Conservation (phyloP, 2,329 filamentous ascomycete genomes). For the Rhynchosporium graminicola region DNA sequence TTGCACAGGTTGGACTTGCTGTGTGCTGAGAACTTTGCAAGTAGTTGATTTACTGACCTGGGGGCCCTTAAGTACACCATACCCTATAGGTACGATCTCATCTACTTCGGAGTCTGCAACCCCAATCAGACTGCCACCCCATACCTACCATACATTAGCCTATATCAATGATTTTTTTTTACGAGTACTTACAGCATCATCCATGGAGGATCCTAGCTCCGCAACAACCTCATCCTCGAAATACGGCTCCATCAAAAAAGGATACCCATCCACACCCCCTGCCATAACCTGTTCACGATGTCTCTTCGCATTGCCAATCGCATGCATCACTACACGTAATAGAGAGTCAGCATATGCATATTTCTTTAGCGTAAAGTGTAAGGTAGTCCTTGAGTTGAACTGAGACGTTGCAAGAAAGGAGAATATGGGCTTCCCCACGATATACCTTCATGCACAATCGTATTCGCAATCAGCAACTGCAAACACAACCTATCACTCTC, state of each 20-base stretch:
- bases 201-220: constrained; percentile 1
- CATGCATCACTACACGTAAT: background rate
- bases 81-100: background rate
- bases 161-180: background rate
- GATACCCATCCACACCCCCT: background rate
- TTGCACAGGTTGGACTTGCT: no score
- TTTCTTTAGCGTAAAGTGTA: no score
- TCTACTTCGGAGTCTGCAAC: background rate
- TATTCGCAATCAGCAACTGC: constrained; percentile 7
- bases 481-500: constrained; percentile 9
- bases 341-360: no score
- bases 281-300: constrained; percentile 9
- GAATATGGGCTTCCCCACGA: no score
- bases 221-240: constrained; percentile 12
- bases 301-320: constrained; percentile 2
- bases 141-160: background rate
- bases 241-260: background rate
- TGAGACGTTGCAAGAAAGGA: no score
- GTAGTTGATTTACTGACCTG: background rate
- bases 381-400: no score
- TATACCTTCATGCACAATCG: background rate
- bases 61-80: background rate
- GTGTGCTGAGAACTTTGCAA: background rate
- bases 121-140: background rate
- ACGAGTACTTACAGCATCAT: background rate